Base-by-base conservation (phyloP, 768 basidiomycete genomes). In the Leccinellum luteum region DNA sequence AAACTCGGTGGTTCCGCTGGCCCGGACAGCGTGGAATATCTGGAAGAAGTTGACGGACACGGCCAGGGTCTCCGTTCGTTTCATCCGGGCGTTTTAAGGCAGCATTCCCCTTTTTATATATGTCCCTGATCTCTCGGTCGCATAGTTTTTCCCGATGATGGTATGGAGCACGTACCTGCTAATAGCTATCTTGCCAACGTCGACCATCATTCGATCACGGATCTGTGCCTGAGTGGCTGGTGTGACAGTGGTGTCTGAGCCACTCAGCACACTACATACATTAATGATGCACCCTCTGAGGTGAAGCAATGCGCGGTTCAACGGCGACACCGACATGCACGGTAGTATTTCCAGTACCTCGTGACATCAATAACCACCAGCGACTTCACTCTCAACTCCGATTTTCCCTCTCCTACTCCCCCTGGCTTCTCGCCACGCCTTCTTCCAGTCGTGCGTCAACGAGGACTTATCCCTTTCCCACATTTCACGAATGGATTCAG, bases 401-500 rank as follows among this genome's bases (percentile, higher is more conserved):
- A 74, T 79, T 62, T 82, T 79, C 58, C 86, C 74, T 61, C 81
- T 74, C 60, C 78, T 79, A 25, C 81, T 76, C 72, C 90, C 90
- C 48, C 82, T 80, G 14, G 89, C 91, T 66, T 92, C 91, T 57
- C 85, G 81, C 72, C 84, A 85, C 48, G 88, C 73, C 66, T 83
- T 82, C 74, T 90, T 91, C 90, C 91, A 92, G 50, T 83, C 87
- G 59, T 72, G 76, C 53, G 91, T 92, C 69, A 92, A 70, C 53
- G 84, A 82, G 0, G 76, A 79, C 64, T 85, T 87, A 48, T 76
- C 73, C n/a, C 75, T 80, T 64, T 92, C 90, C 90, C 92, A 92
- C 52, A 77, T 72, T 60, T 78, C 78, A 50, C 81, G 77, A 34
- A 90, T 87, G 19, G 51, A 60, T 64, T 85, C 83, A 12, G 67